These are phyloP conservation scores for Saitozyma sp. DNA, from an alignment of 768 basidiomycete species.

Conservation along the genomic window DNA sequence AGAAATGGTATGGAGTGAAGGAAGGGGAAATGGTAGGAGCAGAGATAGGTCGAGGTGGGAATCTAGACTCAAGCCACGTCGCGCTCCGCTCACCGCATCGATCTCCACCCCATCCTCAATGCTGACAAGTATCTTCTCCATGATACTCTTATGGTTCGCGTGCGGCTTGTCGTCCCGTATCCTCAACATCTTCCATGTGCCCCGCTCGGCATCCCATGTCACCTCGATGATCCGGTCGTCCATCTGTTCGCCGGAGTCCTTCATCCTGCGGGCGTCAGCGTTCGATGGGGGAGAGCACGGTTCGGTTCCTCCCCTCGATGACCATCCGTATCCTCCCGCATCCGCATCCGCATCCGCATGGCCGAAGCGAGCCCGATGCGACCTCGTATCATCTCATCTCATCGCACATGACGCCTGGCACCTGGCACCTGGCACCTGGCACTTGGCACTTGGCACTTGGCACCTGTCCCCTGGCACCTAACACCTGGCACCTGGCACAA, in stretches of 20 bases:
- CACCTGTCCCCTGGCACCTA: too few species aligned
- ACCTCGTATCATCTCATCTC: too few species aligned
- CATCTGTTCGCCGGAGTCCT: conserved; percentile 75
- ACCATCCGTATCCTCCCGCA: too few species aligned
- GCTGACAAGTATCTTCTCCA: conserved; percentile 83
- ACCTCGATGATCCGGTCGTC: conserved; percentile 96
- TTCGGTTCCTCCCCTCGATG: too few species aligned
- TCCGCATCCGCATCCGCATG: too few species aligned
- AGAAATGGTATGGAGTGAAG: not conserved
- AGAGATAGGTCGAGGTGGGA: not conserved
- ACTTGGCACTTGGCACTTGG: too few species aligned
- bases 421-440: too few species aligned
- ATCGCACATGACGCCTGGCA: too few species aligned
- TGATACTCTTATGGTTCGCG: conserved; percentile 81
- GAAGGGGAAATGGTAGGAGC: not conserved
- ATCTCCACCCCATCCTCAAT: conserved; percentile 94
- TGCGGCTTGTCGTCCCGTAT: conserved; percentile 91
- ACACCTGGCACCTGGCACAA: too few species aligned
- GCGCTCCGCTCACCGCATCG: conserved; percentile 62
- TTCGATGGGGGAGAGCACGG: too few species aligned
- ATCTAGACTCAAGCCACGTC: conserved; percentile 5
- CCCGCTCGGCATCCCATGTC: conserved; percentile 72
- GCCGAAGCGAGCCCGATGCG: too few species aligned
- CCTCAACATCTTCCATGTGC: conserved; percentile 82
- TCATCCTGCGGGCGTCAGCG: conserved; percentile 64